phyloP scores from a whole-genome alignment of 1,284 basidiomycete species.

The Rhodotorula mucilaginosa region DNA sequence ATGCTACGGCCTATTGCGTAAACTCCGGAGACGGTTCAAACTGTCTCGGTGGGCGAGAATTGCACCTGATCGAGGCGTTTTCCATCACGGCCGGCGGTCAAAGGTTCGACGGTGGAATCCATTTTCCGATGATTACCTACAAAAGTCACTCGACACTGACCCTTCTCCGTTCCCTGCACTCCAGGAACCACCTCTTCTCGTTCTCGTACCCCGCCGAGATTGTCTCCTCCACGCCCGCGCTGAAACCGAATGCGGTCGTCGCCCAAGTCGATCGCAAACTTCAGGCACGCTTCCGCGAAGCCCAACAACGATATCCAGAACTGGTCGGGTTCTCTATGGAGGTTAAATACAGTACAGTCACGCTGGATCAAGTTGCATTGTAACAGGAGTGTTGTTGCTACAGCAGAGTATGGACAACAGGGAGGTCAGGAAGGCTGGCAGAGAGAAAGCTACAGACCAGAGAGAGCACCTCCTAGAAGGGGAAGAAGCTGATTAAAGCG shows the following conservation, averaged over 20 bases:
- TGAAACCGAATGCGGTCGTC: not conserved
- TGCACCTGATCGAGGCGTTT: constrained; percentile 9
- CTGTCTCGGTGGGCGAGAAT: constrained; percentile 21
- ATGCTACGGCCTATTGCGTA: constrained; percentile 5
- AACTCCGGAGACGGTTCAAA: constrained; percentile 1
- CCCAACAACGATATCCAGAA: not conserved
- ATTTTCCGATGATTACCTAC: no score
- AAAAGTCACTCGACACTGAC: no score
- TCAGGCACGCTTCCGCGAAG: not conserved
- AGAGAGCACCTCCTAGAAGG: not conserved
- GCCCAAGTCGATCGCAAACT: not conserved
- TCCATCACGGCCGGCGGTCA: not conserved
- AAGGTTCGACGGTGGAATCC: no score
- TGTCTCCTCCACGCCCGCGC: not conserved
- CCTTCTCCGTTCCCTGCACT: no score
- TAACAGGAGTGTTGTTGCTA: not conserved
- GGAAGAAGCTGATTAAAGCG: not conserved
- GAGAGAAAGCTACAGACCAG: not conserved
- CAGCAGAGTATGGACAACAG: not conserved
- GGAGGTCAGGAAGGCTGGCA: no score
- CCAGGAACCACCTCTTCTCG: constrained; percentile 4
- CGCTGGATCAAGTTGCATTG: constrained; percentile 19
- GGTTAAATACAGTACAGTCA: not conserved
- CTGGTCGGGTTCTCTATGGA: not conserved
- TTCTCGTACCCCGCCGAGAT: constrained; percentile 19